Evolutionary conservation across 1,284 basidiomycete genomes (phyloP).

Genomic region (Ganoderma resinaceum): DNA sequence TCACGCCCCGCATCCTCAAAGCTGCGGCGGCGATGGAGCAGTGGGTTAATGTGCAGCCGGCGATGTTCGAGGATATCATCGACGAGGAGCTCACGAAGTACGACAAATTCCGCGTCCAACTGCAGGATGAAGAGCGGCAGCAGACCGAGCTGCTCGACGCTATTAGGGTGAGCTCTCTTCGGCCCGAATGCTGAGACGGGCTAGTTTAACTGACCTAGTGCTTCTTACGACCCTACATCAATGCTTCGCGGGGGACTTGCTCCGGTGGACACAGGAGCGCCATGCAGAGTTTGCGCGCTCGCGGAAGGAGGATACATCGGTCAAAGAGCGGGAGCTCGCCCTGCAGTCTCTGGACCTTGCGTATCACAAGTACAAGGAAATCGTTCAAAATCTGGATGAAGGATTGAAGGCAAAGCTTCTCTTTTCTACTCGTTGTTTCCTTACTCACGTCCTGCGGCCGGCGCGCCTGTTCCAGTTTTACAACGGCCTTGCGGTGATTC

Average conservation of each 20-base stretch:
- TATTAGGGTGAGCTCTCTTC: conserved; percentile 66
- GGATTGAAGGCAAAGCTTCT: conserved; percentile 73
- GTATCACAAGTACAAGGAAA: conserved; percentile 90
- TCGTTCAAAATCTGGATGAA: conserved; percentile 86
- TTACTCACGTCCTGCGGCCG: conserved; percentile 1
- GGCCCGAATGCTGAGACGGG: background rate
- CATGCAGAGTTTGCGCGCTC: conserved; percentile 85
- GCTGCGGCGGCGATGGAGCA: conserved; percentile 70
- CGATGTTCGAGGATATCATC: conserved; percentile 86
- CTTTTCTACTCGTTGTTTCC: background rate
- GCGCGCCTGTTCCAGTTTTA: conserved; percentile 69
- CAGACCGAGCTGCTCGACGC: conserved; percentile 73
- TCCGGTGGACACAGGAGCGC: conserved; percentile 53
- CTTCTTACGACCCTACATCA: background rate
- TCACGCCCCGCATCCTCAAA: conserved; percentile 73
- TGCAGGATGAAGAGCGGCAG: conserved; percentile 64
- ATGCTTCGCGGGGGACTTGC: background rate
- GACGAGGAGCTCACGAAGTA: conserved; percentile 86
- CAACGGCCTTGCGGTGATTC: conserved; percentile 76
- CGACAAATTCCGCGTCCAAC: conserved; percentile 71
- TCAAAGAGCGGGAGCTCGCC: conserved; percentile 86
- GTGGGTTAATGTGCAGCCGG: conserved; percentile 78
- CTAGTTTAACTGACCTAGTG: background rate
- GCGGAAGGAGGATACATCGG: conserved; percentile 77
- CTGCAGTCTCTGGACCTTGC: conserved; percentile 90